Evolutionary conservation across 108 stramenopile genomes (phyloP), one percentile per base, ranked within the genome.

Genomic region (Poteriospumella lacustris): DNA sequence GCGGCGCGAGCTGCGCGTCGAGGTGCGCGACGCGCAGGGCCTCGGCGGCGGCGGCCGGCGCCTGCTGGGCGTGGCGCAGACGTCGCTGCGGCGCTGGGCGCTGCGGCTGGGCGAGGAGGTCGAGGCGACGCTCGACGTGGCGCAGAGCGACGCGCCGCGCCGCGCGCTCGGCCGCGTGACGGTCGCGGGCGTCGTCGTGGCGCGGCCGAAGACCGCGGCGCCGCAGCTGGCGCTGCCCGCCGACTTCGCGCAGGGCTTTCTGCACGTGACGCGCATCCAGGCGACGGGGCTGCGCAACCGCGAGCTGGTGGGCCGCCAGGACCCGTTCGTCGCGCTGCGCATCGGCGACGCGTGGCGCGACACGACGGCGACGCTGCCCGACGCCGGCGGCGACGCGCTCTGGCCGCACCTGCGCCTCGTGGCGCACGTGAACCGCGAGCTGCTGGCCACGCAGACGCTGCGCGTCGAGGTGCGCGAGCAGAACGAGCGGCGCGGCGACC

Each of bases 381-480:
- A 73, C 31, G 70, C 29, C 31, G 70, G 70, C 5, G 42, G 70
- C 19, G 42, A 73, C 36, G 40, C 47, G 38, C 44, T 73, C 28
- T 73, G 70, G 70, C 43, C 12, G 5, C 5, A 52, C 33, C 31
- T 73, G 42, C 15, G 5, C 40, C 9, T 73, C 3, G 3, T 5
- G 19, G 28, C 44, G 5, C 31, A 73, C 12, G 70, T 73, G 24
- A 73, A 44, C 36, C 9, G 19, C 5, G 70, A 73, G 28, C 26
- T 56, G 5, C 41, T 73, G 36, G 31, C 9, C 41, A 3, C 36
- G 5, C n/a, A n/a, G n/a, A n/a, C n/a, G n/a, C n/a, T n/a, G n/a
- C n/a, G n/a, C n/a, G n/a, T n/a, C n/a, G n/a, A n/a, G n/a, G n/a
- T n/a, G n/a, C n/a, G n/a, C n/a, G n/a, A n/a, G n/a, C n/a, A n/a